Conservation (phyloP, 1,139 yeast genomes). For the Scheffersomyces parashehatae region DNA sequence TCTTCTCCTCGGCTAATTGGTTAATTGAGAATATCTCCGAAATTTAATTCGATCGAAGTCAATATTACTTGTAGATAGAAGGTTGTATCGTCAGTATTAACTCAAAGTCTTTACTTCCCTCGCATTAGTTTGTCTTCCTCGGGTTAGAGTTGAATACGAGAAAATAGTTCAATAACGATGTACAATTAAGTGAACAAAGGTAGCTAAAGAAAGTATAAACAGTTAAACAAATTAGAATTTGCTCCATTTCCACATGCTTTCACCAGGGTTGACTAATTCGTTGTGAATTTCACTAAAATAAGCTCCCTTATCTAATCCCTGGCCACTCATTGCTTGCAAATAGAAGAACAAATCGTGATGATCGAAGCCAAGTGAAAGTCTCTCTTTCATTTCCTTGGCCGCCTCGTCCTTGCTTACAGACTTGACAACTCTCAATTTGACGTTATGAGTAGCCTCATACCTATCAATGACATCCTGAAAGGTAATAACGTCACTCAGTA, state of each 20-base stretch:
- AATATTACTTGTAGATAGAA: too few species aligned
- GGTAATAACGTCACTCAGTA: conserved; percentile 43
- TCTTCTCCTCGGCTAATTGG: too few species aligned
- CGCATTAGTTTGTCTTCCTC: too few species aligned
- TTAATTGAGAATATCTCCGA: too few species aligned
- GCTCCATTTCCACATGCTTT: conserved; percentile 54
- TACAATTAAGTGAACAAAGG: too few species aligned
- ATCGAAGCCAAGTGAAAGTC: conserved; percentile 31
- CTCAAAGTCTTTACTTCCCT: too few species aligned
- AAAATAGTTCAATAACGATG: too few species aligned
- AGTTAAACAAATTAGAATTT: conserved; percentile 15
- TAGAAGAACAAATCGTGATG: conserved; percentile 26
- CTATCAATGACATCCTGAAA: conserved; percentile 38
- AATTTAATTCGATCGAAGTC: too few species aligned
- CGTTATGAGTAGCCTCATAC: conserved; percentile 43
- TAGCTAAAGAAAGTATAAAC: too few species aligned
- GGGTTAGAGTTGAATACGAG: too few species aligned
- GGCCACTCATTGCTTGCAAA: conserved; percentile 30
- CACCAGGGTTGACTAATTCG: conserved; percentile 57
- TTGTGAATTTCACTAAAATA: conserved; percentile 32
- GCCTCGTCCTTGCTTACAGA: conserved; percentile 31
- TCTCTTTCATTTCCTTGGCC: conserved; percentile 27
- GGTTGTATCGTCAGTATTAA: too few species aligned
- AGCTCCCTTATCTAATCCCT: conserved; percentile 42
- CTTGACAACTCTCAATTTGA: conserved; percentile 29